Evolutionary conservation across 768 basidiomycete genomes (phyloP), one percentile per base, ranked within the genome.

Genomic region (Boletus rufocinnamomeus): DNA sequence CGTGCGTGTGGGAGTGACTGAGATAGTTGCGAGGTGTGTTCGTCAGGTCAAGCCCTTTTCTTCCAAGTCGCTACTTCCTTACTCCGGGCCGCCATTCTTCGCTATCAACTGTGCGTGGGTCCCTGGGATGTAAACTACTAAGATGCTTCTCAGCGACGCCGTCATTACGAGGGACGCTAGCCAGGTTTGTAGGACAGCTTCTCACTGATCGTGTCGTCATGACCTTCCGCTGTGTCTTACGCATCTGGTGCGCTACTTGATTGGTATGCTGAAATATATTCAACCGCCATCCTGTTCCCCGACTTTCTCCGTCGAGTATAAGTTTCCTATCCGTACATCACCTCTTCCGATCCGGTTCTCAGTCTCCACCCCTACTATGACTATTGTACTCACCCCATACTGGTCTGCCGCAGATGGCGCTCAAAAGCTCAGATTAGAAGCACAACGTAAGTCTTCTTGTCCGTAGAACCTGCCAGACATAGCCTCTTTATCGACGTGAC

Each of bases 341-440:
- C 16, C 10, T 51, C 23, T 11, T 47, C 46, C 27, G 10, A 27
- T 46, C 43, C 41, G 21, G 7, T 34, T 21, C 43, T 27, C 28
- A 11, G 27, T 58, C 23, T 32, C 10, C 32, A 37, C 13, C 17
- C 41, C 23, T 30, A 30, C 52, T 7, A n/a, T 86, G 85, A 84
- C 85, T 8, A 76, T 84, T 62, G 71, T 84, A 50, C 82, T 91
- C 59, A 89, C 84, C 34, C 90, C 89, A 14, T 87, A 86, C 77
- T 87, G 82, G 83, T 75, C 69, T 16, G 73, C 75, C 35, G 30
- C 70, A 58, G 82, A 88, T 65, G 89, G 87, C 54, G 78, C 83
- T 56, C 89, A 90, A 65, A 89, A 82, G 72, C 82, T 92, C 66
- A 88, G 82, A 68, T 67, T 85, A 52, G 82, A 78, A 32, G 72